phyloP scores from a whole-genome alignment of 257 asterid genomes.

The Rhazya stricta region DNA sequence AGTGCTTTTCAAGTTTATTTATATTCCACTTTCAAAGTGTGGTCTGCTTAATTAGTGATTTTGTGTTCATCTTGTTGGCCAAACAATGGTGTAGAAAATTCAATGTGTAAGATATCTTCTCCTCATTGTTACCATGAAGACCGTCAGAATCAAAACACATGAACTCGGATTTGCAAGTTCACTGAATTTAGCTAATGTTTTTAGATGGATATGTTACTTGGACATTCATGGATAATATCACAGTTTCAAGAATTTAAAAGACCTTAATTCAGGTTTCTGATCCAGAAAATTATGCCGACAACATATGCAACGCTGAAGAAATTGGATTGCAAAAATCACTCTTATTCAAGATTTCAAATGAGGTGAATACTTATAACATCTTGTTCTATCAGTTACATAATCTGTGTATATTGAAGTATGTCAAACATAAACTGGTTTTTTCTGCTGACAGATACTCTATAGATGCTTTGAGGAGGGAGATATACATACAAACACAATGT shows the following conservation, averaged over 20 bases:
- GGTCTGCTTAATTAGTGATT: background rate
- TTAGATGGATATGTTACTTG: background rate
- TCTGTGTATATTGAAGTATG: background rate
- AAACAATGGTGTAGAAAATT: background rate
- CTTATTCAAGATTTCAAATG: constrained; percentile 47
- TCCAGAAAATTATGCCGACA: constrained; percentile 20
- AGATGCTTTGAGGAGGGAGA: constrained; percentile 29
- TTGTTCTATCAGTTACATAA: background rate
- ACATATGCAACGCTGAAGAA: constrained; percentile 23
- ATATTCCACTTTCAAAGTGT: background rate
- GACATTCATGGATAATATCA: background rate
- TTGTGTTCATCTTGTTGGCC: background rate
- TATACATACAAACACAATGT: constrained; percentile 46
- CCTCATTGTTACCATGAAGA: background rate
- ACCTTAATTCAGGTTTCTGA: constrained; percentile 37
- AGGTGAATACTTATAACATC: constrained; percentile 32
- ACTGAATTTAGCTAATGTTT: background rate
- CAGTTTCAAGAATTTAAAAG: background rate
- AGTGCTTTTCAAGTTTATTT: background rate
- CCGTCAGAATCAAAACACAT: background rate
- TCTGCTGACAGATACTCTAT: constrained; percentile 35
- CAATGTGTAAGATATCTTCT: background rate
- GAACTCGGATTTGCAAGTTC: background rate
- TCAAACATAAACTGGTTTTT: constrained; percentile 16
- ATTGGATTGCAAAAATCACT: constrained; percentile 36